Percentiles rank a stretch among this genome's conserved stretches.
Conservation (phyloP, 139 green algal genomes). For the Chlorella sp. region DNA sequence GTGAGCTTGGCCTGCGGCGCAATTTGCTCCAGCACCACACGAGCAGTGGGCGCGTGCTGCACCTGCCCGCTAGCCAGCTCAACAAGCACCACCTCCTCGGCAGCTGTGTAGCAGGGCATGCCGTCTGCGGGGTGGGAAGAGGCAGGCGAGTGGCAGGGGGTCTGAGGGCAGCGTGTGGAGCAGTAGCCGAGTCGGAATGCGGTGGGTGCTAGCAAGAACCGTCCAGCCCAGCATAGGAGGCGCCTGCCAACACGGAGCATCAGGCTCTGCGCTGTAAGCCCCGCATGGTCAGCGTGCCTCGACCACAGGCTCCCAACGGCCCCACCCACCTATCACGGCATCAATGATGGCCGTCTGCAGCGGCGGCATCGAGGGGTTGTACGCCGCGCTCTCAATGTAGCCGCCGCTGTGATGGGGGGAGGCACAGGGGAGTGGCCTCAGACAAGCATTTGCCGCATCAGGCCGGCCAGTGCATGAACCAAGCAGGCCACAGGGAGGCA, state of each 20-base stretch:
- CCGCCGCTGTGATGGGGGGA: constrained; percentile 42
- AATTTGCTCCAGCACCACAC: constrained; percentile 48
- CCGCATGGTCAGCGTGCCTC: too few relatives aligned
- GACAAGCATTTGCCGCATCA: too few relatives aligned
- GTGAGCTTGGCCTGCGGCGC: constrained; percentile 36
- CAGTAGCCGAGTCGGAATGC: neutral
- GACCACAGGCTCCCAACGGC: neutral
- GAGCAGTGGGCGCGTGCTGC: constrained; percentile 47
- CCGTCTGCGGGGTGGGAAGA: constrained; percentile 21
- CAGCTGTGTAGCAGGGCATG: constrained; percentile 65
- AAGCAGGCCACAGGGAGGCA: too few relatives aligned
- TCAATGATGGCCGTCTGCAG: constrained; percentile 78
- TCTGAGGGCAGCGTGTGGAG: neutral
- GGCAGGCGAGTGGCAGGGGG: neutral
- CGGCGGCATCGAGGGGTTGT: constrained; percentile 86
- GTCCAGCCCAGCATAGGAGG: too few relatives aligned
- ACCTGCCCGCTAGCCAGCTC: constrained; percentile 55
- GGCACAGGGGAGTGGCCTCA: too few relatives aligned
- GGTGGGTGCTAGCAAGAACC: too few relatives aligned
- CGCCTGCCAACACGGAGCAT: too few relatives aligned
- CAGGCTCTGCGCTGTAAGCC: too few relatives aligned
- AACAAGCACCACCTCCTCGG: constrained; percentile 66
- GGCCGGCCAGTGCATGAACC: too few relatives aligned
- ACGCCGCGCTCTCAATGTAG: constrained; percentile 84
- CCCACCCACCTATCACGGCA: constrained; percentile 56